Conservation (phyloP, 2,329 filamentous ascomycete genomes). For the Fusarium solani-melongenae region DNA sequence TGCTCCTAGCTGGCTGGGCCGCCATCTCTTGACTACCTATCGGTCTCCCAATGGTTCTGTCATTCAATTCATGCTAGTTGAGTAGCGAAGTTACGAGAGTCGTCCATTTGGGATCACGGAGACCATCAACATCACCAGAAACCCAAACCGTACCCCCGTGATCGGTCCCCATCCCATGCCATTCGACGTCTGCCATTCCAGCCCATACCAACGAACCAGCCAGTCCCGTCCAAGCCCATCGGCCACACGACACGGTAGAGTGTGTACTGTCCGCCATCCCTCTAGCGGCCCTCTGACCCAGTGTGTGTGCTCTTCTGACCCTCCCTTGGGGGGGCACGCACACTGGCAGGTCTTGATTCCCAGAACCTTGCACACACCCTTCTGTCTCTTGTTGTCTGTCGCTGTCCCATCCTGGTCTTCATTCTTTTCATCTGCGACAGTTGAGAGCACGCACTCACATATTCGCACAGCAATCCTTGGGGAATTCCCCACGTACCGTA, state of each 20-base stretch:
- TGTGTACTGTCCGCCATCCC: constrained; percentile 19
- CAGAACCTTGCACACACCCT: constrained; percentile 30
- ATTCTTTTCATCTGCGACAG: constrained; percentile 31
- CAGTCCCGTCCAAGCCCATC: constrained; percentile 33
- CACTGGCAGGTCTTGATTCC: constrained; percentile 19
- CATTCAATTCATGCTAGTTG: constrained; percentile 23
- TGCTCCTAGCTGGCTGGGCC: constrained; percentile 14
- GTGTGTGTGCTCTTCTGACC: constrained; percentile 37
- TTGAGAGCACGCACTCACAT: constrained; percentile 5
- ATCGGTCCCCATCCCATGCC: constrained; percentile 34
- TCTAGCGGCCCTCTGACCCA: constrained; percentile 31
- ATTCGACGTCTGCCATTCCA: constrained; percentile 32
- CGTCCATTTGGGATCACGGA: constrained; percentile 29
- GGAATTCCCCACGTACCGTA: constrained; percentile 28
- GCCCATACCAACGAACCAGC: constrained; percentile 34
- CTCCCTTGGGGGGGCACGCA: constrained; percentile 8
- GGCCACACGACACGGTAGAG: constrained; percentile 33
- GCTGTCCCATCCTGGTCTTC: constrained; percentile 20
- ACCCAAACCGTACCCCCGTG: constrained; percentile 28
- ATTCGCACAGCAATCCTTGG: constrained; percentile 17
- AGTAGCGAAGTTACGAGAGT: constrained; percentile 21
- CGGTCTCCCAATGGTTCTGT: constrained; percentile 34
- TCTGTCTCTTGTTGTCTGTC: constrained; percentile 15
- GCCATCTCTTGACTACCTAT: constrained; percentile 25
- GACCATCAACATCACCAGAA: constrained; percentile 22